Percentiles rank a stretch among this genome's conserved stretches.
These are phyloP conservation scores for Vinca minor DNA, from an alignment of 257 asterid species.

Conservation along the genomic window DNA sequence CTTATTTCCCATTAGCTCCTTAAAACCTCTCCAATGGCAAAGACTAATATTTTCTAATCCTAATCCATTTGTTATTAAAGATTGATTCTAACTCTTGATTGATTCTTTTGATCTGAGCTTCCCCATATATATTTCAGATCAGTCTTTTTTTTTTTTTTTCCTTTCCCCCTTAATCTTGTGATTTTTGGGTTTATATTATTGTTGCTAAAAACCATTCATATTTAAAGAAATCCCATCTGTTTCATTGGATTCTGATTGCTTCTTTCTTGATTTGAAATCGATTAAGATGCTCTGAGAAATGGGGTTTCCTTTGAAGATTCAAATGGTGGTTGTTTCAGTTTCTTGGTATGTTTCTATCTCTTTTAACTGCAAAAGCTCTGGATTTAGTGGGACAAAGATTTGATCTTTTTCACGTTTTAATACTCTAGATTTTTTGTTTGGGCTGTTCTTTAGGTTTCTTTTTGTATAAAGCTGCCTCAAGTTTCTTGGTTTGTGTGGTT, in stretches of 20 bases:
- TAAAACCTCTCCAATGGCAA: constrained; percentile 14
- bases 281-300: constrained; percentile 21
- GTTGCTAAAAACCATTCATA: constrained; percentile 26
- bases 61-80: constrained; percentile 22
- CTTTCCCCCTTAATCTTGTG: constrained; percentile 16
- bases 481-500: constrained; percentile 13
- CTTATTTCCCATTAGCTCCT: constrained; percentile 18
- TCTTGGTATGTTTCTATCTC: constrained; percentile 38
- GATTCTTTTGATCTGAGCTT: constrained; percentile 33
- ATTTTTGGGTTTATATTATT: constrained; percentile 18
- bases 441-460: constrained; percentile 18
- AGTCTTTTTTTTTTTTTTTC: constrained; percentile 8
- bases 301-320: constrained; percentile 37
- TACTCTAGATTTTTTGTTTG: constrained; percentile 13
- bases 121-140: constrained; percentile 28
- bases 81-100: constrained; percentile 15
- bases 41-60: constrained; percentile 30
- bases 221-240: constrained; percentile 21
- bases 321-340: constrained; percentile 29
- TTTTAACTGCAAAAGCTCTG: not conserved
- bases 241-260: constrained; percentile 17
- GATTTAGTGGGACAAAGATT: constrained; percentile 22
- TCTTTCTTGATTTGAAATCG: constrained; percentile 18
- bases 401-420: constrained; percentile 18
- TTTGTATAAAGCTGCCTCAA: constrained; percentile 6